A percentile compares a stretch with the other conserved stretches of the same genome.
Evolutionary conservation across 2,329 filamentous ascomycete genomes (phyloP).

Genomic region (Penicillium frequentans): DNA sequence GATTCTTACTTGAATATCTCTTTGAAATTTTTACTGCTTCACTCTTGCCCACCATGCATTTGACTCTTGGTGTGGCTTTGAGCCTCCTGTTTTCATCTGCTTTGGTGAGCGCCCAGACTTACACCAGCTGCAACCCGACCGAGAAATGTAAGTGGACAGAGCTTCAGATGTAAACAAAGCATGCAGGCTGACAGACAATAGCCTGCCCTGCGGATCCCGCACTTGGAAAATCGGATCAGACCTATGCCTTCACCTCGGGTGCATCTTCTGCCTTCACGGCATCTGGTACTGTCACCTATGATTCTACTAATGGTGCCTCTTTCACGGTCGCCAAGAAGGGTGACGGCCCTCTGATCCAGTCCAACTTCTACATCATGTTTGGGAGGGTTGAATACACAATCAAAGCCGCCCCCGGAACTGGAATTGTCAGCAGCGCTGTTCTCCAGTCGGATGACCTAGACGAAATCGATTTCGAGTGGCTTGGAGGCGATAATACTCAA

Average conservation of each 20-base stretch:
- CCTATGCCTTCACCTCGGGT: conserved; percentile 79
- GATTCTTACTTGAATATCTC: conserved; percentile 2
- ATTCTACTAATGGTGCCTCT: conserved; percentile 66
- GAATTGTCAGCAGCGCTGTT: conserved; percentile 91
- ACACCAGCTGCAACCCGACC: conserved; percentile 45
- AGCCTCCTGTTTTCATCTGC: conserved; percentile 29
- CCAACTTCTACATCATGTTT: conserved; percentile 99
- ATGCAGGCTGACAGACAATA: conserved; percentile 21
- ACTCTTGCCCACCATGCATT: conserved; percentile 31
- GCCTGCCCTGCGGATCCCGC: conserved; percentile 75
- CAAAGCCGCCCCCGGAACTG: conserved; percentile 81
- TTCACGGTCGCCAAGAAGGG: conserved; percentile 78
- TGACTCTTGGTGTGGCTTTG: conserved; percentile 27
- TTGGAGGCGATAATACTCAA: conserved; percentile 72
- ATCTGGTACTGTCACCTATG: conserved; percentile 70
- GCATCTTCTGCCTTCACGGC: conserved; percentile 75
- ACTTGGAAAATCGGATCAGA: conserved; percentile 71
- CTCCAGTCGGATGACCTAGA: conserved; percentile 89
- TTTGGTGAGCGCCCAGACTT: conserved; percentile 43
- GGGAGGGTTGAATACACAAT: conserved; percentile 83
- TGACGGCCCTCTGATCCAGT: conserved; percentile 81
- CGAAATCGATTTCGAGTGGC: conserved; percentile 97
- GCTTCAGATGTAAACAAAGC: conserved; percentile 8
- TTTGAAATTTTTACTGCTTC: not conserved
- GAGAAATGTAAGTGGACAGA: conserved; percentile 33